Evolutionary conservation across 2,329 filamentous ascomycete genomes (phyloP).

Genomic region (Fusarium drepaniforme): DNA sequence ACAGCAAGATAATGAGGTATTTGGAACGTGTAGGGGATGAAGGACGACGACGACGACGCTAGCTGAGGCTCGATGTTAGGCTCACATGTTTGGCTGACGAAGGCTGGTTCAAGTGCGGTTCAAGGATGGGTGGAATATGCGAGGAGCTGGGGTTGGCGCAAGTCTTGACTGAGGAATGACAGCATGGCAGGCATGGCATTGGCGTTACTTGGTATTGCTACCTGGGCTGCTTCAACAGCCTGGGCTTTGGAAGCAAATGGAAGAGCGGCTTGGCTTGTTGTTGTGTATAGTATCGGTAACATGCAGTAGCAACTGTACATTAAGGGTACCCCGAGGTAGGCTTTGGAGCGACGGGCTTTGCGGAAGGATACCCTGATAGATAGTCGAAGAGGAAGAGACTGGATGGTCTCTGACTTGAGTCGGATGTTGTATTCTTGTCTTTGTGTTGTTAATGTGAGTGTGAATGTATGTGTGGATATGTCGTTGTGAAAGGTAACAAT

Average conservation of each 20-base stretch:
- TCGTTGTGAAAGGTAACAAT: no score
- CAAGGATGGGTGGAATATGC: constrained; percentile 17
- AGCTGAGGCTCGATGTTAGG: not conserved
- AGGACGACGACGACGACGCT: not conserved
- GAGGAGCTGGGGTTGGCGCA: constrained; percentile 25
- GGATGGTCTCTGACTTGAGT: constrained; percentile 7
- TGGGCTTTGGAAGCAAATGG: constrained; percentile 32
- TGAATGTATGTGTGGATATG: not conserved
- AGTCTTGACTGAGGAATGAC: constrained; percentile 39
- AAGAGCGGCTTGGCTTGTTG: constrained; percentile 31
- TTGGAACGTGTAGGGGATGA: constrained; percentile 12
- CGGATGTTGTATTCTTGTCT: not conserved
- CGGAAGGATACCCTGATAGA: constrained; percentile 25
- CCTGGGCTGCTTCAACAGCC: constrained; percentile 22
- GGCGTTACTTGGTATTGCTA: constrained; percentile 46
- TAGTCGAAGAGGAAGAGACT: constrained; percentile 23
- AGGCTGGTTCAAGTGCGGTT: constrained; percentile 7
- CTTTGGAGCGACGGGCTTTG: not conserved
- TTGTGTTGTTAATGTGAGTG: not conserved
- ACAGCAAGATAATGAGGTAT: constrained; percentile 30
- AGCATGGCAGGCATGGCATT: constrained; percentile 51
- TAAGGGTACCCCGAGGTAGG: constrained; percentile 23
- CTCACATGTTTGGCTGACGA: not conserved
- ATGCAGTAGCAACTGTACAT: constrained; percentile 42
- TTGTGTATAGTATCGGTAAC: constrained; percentile 44